Evolutionary conservation across 768 basidiomycete species (phyloP), one percentile per base, ranked within the genome.

Genomic region (Imleria badia): DNA sequence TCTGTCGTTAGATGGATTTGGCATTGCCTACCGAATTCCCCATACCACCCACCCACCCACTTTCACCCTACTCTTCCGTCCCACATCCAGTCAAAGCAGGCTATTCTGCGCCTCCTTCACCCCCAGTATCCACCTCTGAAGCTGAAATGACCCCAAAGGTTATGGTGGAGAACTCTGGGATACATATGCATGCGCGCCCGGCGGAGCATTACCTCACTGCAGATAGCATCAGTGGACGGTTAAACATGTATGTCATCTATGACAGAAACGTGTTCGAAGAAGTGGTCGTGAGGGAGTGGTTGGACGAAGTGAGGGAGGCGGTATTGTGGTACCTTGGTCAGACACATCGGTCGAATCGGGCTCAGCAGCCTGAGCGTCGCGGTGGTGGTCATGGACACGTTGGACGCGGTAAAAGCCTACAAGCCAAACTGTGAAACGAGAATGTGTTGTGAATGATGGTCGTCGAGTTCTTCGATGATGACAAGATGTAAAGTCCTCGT

Each of bases 231-330:
- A 60, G 57, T 3, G 63, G 72, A 31, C 64, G 67, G 34, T 53
- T 84, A 34, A 52, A 52, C 2, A 43, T 82, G 42, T 50, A 60
- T 15, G 41, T 72, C 6, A 74, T 51, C 56, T 78, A 71, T 59
- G 82, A 84, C 46, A 66, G 62, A 7, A 80, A 83, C 57, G 77
- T 78, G 5, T 82, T 74, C 43, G 72, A 77, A 2, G 67, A 71
- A 6, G 67, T 51, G 1, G 55, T 76, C 10, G 71, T 81, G 6
- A 60, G 50, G 9, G 81, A 81, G 63, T 83, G 80, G 78, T 52
- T 84, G 46, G 62, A 68, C 10, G 81, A 84, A 55, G 69, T 81
- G 5, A 68, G 58, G 34, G 60, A 51, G 12, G 77, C 74, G 0
- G 55, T 70, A 9, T 33, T 66, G 29, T 71, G 65, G 59, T 76